Evolutionary conservation across 306 rosid genomes (phyloP).

Genomic region (Cucurbita argyrosperma): DNA sequence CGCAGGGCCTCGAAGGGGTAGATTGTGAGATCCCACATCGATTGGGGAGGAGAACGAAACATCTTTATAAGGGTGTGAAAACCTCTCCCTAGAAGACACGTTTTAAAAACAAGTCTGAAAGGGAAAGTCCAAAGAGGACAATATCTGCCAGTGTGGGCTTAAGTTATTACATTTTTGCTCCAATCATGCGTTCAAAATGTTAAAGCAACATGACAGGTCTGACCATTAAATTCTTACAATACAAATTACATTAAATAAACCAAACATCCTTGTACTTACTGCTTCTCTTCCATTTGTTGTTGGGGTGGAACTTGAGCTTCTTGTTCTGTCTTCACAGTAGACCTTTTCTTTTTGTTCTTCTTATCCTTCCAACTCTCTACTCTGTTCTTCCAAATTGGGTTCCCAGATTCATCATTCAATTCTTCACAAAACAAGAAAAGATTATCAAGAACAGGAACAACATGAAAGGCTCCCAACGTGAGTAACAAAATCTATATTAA

Average conservation of each 20-base stretch:
- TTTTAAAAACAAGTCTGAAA: too few species aligned
- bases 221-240: neutral
- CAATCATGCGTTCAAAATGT: neutral
- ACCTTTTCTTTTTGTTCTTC: constrained; percentile 78
- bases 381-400: constrained; percentile 97
- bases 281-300: constrained; percentile 67
- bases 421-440: constrained; percentile 35
- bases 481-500: constrained; percentile 1
- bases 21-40: too few species aligned
- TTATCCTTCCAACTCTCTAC: constrained; percentile 96
- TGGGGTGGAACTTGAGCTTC: constrained; percentile 50
- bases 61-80: too few species aligned
- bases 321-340: constrained; percentile 31
- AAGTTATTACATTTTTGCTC: neutral
- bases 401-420: constrained; percentile 64
- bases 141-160: too few species aligned
- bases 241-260: neutral
- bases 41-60: too few species aligned
- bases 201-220: neutral
- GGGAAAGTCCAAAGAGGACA: too few species aligned
- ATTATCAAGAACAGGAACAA: neutral
- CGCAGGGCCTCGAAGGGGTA: too few species aligned
- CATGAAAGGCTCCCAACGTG: constrained; percentile 1
- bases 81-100: too few species aligned
- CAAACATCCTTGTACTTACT: constrained; percentile 30